phyloP scores from a whole-genome alignment of 768 basidiomycete genomes.

The Lactarius psammicola region DNA sequence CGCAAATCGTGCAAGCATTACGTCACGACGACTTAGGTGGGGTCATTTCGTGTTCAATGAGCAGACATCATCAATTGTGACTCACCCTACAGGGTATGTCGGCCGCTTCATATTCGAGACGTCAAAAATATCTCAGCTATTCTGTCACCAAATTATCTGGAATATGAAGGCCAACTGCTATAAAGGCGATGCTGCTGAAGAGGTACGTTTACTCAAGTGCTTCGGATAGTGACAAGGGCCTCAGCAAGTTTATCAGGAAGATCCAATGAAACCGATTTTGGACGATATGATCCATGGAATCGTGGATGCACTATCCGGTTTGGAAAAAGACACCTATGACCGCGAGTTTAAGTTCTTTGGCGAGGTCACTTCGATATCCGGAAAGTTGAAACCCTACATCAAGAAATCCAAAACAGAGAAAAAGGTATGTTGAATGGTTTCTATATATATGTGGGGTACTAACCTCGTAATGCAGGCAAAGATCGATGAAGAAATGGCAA shows the following conservation, averaged over 20 bases:
- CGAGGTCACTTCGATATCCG: slow-evolving; percentile 96
- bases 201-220: slow-evolving; percentile 45
- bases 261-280: slow-evolving; percentile 94
- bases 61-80: background rate
- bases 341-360: slow-evolving; percentile 95
- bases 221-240: background rate
- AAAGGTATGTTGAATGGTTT: slow-evolving; percentile 54
- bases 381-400: slow-evolving; percentile 94
- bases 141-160: slow-evolving; percentile 99
- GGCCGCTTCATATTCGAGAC: slow-evolving; percentile 95
- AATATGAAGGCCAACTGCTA: slow-evolving; percentile 99
- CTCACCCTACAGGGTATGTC: slow-evolving; percentile 69
- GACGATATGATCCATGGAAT: slow-evolving; percentile 81
- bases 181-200: slow-evolving; percentile 85
- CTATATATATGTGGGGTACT: background rate
- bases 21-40: slow-evolving; percentile 87
- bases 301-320: slow-evolving; percentile 82
- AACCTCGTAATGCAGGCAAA: slow-evolving; percentile 62
- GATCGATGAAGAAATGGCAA: slow-evolving; percentile 99
- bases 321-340: slow-evolving; percentile 86
- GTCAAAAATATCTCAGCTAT: slow-evolving; percentile 92
- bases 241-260: slow-evolving; percentile 54
- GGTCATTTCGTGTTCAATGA: slow-evolving; percentile 25
- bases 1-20: slow-evolving; percentile 95
- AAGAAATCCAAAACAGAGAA: slow-evolving; percentile 95